A percentile compares a stretch with the other conserved stretches of the same genome.
phyloP scores from a whole-genome alignment of 306 rosid species.

The Corylus heterophylla region DNA sequence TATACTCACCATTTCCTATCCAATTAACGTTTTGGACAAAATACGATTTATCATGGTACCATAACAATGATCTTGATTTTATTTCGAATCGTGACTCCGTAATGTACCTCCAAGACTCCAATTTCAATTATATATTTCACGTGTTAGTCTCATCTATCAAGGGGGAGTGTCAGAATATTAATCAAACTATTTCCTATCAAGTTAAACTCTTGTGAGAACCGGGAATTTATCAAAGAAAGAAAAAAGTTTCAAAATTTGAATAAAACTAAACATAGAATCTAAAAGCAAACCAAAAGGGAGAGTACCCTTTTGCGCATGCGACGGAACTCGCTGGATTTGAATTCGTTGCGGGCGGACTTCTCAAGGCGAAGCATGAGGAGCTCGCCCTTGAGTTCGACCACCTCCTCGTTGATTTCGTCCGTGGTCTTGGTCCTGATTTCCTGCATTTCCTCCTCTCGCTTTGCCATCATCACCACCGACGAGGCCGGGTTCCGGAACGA shows the following conservation, averaged over 20 bases:
- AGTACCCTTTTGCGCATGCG: slow-evolving; percentile 88
- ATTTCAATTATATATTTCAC: no score
- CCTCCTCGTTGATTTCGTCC: slow-evolving; percentile 81
- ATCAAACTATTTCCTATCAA: no score
- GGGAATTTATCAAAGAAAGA: not conserved
- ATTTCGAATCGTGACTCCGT: no score
- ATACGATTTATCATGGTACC: no score
- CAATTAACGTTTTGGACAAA: no score
- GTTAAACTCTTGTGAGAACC: no score
- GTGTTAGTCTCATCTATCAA: no score
- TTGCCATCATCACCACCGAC: slow-evolving; percentile 76
- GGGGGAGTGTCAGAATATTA: no score
- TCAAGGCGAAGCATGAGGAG: slow-evolving; percentile 87
- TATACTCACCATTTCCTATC: no score
- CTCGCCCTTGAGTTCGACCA: slow-evolving; percentile 87
- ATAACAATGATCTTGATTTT: no score
- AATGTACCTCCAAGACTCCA: no score
- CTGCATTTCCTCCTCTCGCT: slow-evolving; percentile 74
- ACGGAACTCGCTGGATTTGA: slow-evolving; percentile 79
- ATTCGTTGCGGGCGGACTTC: slow-evolving; percentile 77
- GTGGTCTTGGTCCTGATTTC: slow-evolving; percentile 64
- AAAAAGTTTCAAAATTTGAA: not conserved
- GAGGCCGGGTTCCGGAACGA: slow-evolving; percentile 32
- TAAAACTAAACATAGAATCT: not conserved
- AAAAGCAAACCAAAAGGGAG: not conserved